A percentile compares a stretch with the other conserved stretches of the same genome.
These are phyloP conservation scores for Agarophyton chilense DNA, from an alignment of 23 red algal genomes.

Conservation along the genomic window DNA sequence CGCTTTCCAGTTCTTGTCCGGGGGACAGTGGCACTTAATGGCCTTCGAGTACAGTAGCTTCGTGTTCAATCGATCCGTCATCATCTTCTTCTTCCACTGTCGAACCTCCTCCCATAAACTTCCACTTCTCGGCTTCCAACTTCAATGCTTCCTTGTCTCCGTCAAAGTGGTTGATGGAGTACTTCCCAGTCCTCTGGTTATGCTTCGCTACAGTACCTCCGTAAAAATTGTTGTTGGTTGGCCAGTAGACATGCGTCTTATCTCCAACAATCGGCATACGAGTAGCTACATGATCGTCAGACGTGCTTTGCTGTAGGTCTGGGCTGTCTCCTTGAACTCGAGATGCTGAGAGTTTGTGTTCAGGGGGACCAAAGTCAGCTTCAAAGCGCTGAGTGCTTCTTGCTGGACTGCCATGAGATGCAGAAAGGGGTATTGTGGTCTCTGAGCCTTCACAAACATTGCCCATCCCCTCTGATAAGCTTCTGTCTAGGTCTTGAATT, in stretches of 20 bases:
- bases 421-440: neutral
- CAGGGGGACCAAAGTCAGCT: no score
- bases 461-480: no score
- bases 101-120: no score
- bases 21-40: neutral
- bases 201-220: neutral
- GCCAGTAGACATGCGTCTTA: neutral
- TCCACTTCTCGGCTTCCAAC: slow-evolving; percentile 21
- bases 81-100: no score
- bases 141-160: slow-evolving; percentile 13
- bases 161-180: neutral
- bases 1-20: slow-evolving; percentile 22
- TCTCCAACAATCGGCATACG: neutral
- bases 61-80: no score
- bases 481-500: no score
- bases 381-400: neutral
- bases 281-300: neutral
- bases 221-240: no score
- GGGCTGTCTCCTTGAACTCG: no score
- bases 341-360: no score
- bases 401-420: neutral
- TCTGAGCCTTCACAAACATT: no score
- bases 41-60: neutral
- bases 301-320: no score
- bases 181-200: neutral